Evolutionary conservation across 208 protist genomes (phyloP), one percentile per base, ranked within the genome.

Genomic region (Trypanosoma melophagium): DNA sequence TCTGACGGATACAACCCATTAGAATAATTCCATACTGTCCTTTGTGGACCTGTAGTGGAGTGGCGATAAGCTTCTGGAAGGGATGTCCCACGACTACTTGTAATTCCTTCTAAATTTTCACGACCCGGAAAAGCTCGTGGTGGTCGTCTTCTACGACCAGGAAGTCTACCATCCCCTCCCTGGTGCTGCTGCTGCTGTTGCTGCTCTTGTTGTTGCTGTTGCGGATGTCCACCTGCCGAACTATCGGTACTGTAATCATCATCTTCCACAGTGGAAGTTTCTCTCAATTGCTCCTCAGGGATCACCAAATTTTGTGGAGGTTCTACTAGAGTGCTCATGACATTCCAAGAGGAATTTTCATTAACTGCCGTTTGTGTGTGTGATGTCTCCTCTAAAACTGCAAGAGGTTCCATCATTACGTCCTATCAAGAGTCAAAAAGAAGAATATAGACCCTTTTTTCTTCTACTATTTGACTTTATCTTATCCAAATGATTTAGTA

Each of bases 61-160:
- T 62, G 58, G 57, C 75, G 71, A 69, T 67, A 74, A 2, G 56
- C 52, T 40, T 69, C 67, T 8, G 62, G 67, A 47, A 57, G n/a
- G 61, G 57, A 60, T 51, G 9, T 50, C 21, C 42, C 16, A 17
- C 41, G 55, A 10, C 50, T 19, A 10, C 0, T 40, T 14, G 14
- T 16, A 8, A 2, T 24, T 8, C 24, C 42, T 13, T 54, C 63
- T 50, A 16, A 22, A 13, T 53, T 56, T 19, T 69, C 70, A 53
- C 19, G 21, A 63, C 31, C 35, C 7, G 35, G 1, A 44, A 17
- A 7, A 5, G 19, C 3, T 24, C 70, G 21, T 47, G 40, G 40
- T 4, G 47, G 35, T 16, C 57, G 28, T 35, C 69, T 49, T 9
- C 70, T 41, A 17, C 62, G 17, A 55, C 3, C 7, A 3, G 60